These are phyloP conservation scores for Diaporthe ilicicola DNA, from an alignment of 2,329 filamentous ascomycete genomes.

Conservation along the genomic window DNA sequence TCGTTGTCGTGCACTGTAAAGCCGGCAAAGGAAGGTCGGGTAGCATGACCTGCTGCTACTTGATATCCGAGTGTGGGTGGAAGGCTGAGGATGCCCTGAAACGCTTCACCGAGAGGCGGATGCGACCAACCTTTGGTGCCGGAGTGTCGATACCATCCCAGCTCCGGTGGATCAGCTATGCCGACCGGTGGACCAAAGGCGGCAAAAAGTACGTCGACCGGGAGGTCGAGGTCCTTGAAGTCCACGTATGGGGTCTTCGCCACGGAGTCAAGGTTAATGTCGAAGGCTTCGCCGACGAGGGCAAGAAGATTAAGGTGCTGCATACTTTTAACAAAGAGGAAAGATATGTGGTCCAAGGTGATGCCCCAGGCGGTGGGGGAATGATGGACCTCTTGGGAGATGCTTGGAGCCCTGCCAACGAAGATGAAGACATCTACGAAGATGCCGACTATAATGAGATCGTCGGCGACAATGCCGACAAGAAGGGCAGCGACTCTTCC, in stretches of 20 bases:
- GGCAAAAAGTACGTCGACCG: constrained; percentile 85
- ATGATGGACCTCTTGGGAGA: constrained; percentile 62
- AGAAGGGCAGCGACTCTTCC: constrained; percentile 23
- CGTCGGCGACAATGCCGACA: constrained; percentile 3
- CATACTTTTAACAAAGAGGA: constrained; percentile 83
- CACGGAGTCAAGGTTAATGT: constrained; percentile 89
- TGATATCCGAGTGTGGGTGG: constrained; percentile 85
- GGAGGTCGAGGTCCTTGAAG: constrained; percentile 83
- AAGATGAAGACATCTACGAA: constrained; percentile 46
- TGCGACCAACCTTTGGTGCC: constrained; percentile 87
- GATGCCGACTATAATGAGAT: constrained; percentile 39
- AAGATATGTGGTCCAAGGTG: constrained; percentile 71
- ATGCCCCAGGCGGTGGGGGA: constrained; percentile 58
- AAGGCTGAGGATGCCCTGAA: constrained; percentile 60
- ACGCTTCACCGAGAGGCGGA: constrained; percentile 79
- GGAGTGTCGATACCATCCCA: constrained; percentile 96
- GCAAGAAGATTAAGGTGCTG: constrained; percentile 83
- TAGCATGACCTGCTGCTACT: constrained; percentile 85
- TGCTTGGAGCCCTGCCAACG: constrained; percentile 38
- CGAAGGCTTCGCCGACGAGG: constrained; percentile 87
- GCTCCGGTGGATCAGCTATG: constrained; percentile 85
- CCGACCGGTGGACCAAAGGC: constrained; percentile 81
- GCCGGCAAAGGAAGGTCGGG: constrained; percentile 95
- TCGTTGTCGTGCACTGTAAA: constrained; percentile 95
- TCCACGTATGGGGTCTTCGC: constrained; percentile 88